Percentiles rank a stretch among this genome's conserved stretches.
These are phyloP conservation scores for Trichoderma harzianum DNA, from an alignment of 2,329 filamentous ascomycete genomes.

Conservation along the genomic window DNA sequence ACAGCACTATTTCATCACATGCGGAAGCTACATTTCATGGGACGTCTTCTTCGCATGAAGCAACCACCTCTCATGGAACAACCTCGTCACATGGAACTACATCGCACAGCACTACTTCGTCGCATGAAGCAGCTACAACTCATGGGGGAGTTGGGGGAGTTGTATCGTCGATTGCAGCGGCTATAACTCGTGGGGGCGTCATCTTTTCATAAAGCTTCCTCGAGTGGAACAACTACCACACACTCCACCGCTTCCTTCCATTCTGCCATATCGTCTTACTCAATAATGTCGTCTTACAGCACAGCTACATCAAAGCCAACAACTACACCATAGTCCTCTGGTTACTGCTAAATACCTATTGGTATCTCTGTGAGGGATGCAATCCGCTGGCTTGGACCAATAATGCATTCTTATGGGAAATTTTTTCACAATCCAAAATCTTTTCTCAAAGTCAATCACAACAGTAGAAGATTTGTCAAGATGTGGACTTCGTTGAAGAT, in stretches of 20 bases:
- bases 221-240: neutral
- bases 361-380: neutral
- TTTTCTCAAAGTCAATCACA: neutral
- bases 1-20: neutral
- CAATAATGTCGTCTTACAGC: neutral
- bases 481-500: neutral
- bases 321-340: neutral
- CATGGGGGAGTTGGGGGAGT: neutral
- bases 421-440: neutral
- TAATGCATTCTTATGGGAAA: neutral
- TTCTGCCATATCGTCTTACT: neutral
- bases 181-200: neutral
- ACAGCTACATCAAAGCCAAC: neutral
- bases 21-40: neutral
- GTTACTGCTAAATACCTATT: neutral
- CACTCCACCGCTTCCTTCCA: neutral
- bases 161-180: neutral
- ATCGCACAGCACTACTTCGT: too few relatives aligned
- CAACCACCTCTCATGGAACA: neutral
- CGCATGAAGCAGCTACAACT: neutral
- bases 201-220: neutral
- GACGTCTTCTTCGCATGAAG: neutral
- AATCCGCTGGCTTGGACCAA: neutral
- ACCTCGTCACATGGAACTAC: neutral
- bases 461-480: neutral